These are phyloP conservation scores for Vaccinium corymbosum DNA, from an alignment of 148 eudicot genomes.

Conservation along the genomic window DNA sequence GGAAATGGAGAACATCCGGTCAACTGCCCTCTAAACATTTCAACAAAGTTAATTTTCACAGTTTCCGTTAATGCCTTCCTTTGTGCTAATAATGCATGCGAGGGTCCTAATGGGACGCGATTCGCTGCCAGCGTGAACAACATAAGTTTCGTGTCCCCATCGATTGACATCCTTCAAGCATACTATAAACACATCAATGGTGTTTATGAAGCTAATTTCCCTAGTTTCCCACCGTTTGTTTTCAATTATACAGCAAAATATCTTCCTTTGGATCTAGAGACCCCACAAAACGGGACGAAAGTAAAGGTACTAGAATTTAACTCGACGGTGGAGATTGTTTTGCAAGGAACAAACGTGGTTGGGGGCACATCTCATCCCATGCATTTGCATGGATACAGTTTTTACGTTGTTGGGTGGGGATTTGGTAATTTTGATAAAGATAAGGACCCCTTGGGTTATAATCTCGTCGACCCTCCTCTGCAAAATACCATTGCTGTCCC, in stretches of 20 bases:
- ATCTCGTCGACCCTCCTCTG: conserved; percentile 24
- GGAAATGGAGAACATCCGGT: conserved; percentile 6
- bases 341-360: conserved; percentile 20
- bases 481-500: conserved; percentile 22
- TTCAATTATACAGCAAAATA: conserved; percentile 17
- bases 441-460: conserved; percentile 20
- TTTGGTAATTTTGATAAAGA: conserved; percentile 22
- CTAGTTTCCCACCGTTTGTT: conserved; percentile 10
- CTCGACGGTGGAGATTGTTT: conserved; percentile 22
- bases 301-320: conserved; percentile 17
- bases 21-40: conserved; percentile 1
- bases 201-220: conserved; percentile 20
- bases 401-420: conserved; percentile 25
- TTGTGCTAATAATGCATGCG: conserved; percentile 10
- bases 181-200: conserved; percentile 19
- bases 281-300: neutral
- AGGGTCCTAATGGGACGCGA: conserved; percentile 14
- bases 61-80: conserved; percentile 15
- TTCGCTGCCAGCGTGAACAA: conserved; percentile 21
- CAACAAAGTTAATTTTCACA: conserved; percentile 14
- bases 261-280: conserved; percentile 6
- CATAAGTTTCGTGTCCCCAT: conserved; percentile 17
- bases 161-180: conserved; percentile 21
- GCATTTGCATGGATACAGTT: conserved; percentile 27
- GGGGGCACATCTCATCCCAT: conserved; percentile 23